Evolutionary conservation across 805 yeast genomes (phyloP).

Genomic region (Cyberlindnera mississippiensis): DNA sequence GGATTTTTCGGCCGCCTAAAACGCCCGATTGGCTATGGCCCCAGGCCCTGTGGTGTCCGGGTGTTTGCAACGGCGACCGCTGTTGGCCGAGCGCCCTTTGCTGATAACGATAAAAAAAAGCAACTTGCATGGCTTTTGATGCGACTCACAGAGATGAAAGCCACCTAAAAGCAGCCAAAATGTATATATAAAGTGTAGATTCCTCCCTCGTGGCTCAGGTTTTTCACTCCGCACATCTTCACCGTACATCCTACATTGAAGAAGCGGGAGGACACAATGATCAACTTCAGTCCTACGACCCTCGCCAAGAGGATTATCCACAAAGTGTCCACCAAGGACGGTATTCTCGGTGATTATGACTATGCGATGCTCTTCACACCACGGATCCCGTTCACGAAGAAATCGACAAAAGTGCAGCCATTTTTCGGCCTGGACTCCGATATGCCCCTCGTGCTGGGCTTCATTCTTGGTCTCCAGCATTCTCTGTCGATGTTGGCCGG

Average conservation of each 20-base stretch:
- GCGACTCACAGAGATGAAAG: too few species aligned
- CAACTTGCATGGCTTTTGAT: too few species aligned
- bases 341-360: conserved; percentile 84
- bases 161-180: neutral
- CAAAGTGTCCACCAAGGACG: conserved; percentile 70
- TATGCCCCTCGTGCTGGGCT: conserved; percentile 77
- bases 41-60: neutral
- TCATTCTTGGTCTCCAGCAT: conserved; percentile 82
- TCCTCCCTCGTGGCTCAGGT: too few species aligned
- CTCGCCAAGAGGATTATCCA: conserved; percentile 1
- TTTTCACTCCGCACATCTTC: too few species aligned
- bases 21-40: too few species aligned
- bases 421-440: conserved; percentile 78
- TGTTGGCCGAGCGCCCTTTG: neutral
- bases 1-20: too few species aligned
- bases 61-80: neutral
- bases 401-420: conserved; percentile 56
- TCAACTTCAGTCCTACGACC: neutral
- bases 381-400: conserved; percentile 58
- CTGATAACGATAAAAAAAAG: neutral
- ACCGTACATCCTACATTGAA: too few species aligned
- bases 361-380: conserved; percentile 80
- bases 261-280: too few species aligned
- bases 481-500: conserved; percentile 91
- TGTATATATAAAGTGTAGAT: too few species aligned